Evolutionary conservation across 306 rosid species (phyloP).

Genomic region (Mimosa pudica): DNA sequence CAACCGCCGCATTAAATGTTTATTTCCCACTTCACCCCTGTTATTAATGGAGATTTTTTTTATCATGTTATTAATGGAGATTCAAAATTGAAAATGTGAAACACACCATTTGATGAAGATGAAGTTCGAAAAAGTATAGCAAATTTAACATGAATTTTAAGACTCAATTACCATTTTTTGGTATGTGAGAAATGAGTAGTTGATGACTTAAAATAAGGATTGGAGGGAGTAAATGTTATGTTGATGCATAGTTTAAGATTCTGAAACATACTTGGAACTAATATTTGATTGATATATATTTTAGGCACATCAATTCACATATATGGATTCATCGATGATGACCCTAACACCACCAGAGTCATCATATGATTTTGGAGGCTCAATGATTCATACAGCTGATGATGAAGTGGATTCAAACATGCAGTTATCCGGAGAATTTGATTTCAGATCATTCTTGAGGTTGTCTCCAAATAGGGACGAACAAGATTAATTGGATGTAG

Average conservation of each 20-base stretch:
- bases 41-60: too few relatives aligned
- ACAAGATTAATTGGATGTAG: background rate
- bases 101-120: too few relatives aligned
- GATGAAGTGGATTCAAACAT: background rate
- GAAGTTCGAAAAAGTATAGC: too few relatives aligned
- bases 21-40: too few relatives aligned
- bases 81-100: too few relatives aligned
- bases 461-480: background rate
- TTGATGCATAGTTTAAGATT: background rate
- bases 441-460: background rate
- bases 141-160: too few relatives aligned
- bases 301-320: constrained; percentile 6
- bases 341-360: background rate
- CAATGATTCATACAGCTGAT: background rate
- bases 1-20: too few relatives aligned
- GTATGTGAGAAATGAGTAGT: too few relatives aligned
- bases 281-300: constrained; percentile 16
- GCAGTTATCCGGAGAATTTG: background rate
- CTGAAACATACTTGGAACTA: constrained; percentile 17
- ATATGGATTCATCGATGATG: background rate
- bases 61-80: too few relatives aligned
- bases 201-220: too few relatives aligned
- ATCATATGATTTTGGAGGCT: background rate
- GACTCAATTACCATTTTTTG: too few relatives aligned
- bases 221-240: too few relatives aligned